Conservation (phyloP, 2,329 filamentous ascomycete species). For the Apiospora malaysiana region DNA sequence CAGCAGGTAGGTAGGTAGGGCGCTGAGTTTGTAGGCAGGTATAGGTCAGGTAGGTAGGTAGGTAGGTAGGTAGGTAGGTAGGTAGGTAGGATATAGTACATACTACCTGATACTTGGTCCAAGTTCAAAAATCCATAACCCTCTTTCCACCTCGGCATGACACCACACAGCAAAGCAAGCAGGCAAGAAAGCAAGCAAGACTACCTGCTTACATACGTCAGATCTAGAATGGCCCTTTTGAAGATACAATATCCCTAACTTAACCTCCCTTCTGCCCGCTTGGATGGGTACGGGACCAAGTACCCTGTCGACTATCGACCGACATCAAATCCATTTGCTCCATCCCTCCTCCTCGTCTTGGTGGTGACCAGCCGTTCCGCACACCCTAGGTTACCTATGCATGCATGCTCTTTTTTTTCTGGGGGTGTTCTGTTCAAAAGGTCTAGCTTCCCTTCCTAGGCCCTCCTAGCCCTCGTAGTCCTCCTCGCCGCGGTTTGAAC, state of each 20-base stretch:
- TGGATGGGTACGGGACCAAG: background rate
- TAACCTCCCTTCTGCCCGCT: background rate
- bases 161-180: too few species aligned
- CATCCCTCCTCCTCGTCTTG: background rate
- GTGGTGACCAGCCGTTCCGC: slow-evolving; percentile 11
- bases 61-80: too few species aligned
- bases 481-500: slow-evolving; percentile 8
- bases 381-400: background rate
- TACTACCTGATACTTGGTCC: too few species aligned
- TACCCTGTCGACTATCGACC: background rate
- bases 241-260: too few species aligned
- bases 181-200: background rate
- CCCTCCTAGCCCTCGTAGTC: background rate
- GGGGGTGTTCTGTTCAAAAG: slow-evolving; percentile 11
- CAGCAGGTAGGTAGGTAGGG: too few species aligned
- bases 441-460: slow-evolving; percentile 5
- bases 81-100: too few species aligned
- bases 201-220: too few species aligned
- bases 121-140: too few species aligned
- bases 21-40: too few species aligned
- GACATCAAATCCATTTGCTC: background rate
- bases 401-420: slow-evolving; percentile 3
- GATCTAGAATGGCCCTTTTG: too few species aligned
- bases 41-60: too few species aligned
- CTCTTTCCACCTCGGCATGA: too few species aligned